Conservation (phyloP, 2,329 filamentous ascomycete species). For the Aspergillus sp. region DNA sequence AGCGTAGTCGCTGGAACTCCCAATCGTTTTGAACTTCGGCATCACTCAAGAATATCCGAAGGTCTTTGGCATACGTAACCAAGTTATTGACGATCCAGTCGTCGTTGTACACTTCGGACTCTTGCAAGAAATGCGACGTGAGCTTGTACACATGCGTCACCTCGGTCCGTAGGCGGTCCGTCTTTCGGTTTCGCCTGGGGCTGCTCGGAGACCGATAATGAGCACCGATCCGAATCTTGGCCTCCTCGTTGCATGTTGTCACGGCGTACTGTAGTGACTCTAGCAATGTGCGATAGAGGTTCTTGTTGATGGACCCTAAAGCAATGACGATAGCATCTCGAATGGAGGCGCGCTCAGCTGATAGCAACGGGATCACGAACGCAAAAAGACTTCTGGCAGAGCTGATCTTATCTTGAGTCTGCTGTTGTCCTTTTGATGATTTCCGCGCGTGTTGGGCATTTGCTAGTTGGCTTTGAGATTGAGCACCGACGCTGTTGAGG, state of each 20-base stretch:
- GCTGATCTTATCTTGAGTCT: slow-evolving; percentile 73
- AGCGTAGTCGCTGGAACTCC: slow-evolving; percentile 86
- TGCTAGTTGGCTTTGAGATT: slow-evolving; percentile 57
- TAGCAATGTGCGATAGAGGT: slow-evolving; percentile 85
- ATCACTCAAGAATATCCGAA: slow-evolving; percentile 93
- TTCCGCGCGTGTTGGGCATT: slow-evolving; percentile 76
- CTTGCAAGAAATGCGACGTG: slow-evolving; percentile 82
- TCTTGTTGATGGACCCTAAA: slow-evolving; percentile 90
- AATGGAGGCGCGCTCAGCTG: slow-evolving; percentile 74
- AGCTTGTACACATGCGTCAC: slow-evolving; percentile 95
- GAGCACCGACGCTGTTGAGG: slow-evolving; percentile 74
- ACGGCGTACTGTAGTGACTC: slow-evolving; percentile 88
- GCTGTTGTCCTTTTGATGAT: slow-evolving; percentile 64
- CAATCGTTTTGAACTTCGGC: slow-evolving; percentile 91
- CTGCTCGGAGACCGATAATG: slow-evolving; percentile 84
- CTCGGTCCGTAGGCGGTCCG: slow-evolving; percentile 84
- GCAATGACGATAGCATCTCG: slow-evolving; percentile 87
- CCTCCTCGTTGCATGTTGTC: slow-evolving; percentile 81
- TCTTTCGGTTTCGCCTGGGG: slow-evolving; percentile 75
- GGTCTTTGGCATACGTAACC: slow-evolving; percentile 82
- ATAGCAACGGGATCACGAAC: slow-evolving; percentile 82
- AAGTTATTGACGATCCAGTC: slow-evolving; percentile 90
- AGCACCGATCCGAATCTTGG: slow-evolving; percentile 68
- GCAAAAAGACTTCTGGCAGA: slow-evolving; percentile 88
- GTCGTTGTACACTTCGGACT: slow-evolving; percentile 74